phyloP scores from a whole-genome alignment of 2,329 filamentous ascomycete species.

The Penicillium sp. region DNA sequence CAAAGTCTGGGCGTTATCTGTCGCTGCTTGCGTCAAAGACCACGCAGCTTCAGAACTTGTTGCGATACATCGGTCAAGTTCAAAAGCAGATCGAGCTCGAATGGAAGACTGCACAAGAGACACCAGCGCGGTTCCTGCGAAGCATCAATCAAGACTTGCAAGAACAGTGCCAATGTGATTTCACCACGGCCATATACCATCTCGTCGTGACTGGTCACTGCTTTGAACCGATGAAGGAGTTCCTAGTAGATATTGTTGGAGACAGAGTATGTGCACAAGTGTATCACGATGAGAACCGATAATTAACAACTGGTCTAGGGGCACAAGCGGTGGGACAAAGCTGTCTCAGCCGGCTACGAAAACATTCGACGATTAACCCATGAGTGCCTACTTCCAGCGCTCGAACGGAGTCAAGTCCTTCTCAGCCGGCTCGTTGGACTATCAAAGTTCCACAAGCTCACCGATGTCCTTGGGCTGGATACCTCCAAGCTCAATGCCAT shows the following conservation, averaged over 20 bases:
- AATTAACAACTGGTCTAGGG: slow-evolving; percentile 57
- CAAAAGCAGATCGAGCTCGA: slow-evolving; percentile 78
- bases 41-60: slow-evolving; percentile 81
- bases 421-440: slow-evolving; percentile 82
- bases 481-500: slow-evolving; percentile 63
- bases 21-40: slow-evolving; percentile 84
- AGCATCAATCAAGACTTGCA: slow-evolving; percentile 76
- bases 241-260: slow-evolving; percentile 80
- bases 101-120: slow-evolving; percentile 79
- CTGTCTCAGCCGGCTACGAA: slow-evolving; percentile 75
- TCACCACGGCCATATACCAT: slow-evolving; percentile 80
- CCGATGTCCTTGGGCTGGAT: slow-evolving; percentile 68
- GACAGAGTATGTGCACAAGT: slow-evolving; percentile 64
- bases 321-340: slow-evolving; percentile 93
- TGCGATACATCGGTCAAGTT: slow-evolving; percentile 82
- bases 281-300: slow-evolving; percentile 12
- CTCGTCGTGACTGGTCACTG: slow-evolving; percentile 83
- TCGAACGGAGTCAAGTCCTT: slow-evolving; percentile 81
- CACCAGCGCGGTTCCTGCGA: slow-evolving; percentile 76
- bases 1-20: slow-evolving; percentile 73
- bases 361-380: slow-evolving; percentile 77
- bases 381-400: slow-evolving; percentile 83
- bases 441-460: slow-evolving; percentile 73
- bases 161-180: slow-evolving; percentile 64
- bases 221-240: slow-evolving; percentile 75